phyloP scores from a whole-genome alignment of 139 green algal genomes.

The Limnomonas spitsbergensis region DNA sequence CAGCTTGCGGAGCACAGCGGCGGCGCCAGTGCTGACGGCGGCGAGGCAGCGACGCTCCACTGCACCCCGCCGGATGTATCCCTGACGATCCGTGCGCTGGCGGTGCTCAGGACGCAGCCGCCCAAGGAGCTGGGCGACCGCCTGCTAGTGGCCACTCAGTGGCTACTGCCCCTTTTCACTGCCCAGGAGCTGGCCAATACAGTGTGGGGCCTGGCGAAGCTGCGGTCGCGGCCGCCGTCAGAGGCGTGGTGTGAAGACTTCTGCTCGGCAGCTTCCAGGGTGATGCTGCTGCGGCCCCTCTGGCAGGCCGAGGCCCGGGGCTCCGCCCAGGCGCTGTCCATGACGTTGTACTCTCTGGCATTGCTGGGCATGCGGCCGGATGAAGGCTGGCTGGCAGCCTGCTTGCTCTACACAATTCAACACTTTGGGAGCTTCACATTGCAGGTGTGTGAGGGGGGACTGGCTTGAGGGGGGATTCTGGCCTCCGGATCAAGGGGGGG shows the following conservation, averaged over 20 bases:
- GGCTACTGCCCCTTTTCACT: background rate
- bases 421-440: background rate
- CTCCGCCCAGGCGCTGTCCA: background rate
- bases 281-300: background rate
- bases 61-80: constrained; percentile 9
- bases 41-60: background rate
- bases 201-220: constrained; percentile 13
- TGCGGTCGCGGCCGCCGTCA: background rate
- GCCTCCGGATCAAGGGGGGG: background rate
- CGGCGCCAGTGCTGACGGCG: background rate
- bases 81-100: constrained; percentile 16
- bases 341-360: constrained; percentile 3
- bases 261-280: background rate
- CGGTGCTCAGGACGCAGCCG: background rate
- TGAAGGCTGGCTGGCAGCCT: background rate
- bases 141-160: background rate
- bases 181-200: constrained; percentile 17
- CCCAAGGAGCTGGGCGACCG: background rate
- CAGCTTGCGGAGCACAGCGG: background rate
- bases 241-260: background rate
- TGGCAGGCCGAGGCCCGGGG: background rate
- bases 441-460: background rate
- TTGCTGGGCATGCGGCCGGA: background rate
- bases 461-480: background rate
- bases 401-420: background rate